Percentiles rank a stretch among this genome's conserved stretches.
These are phyloP conservation scores for Onygenales sp. DNA, from an alignment of 2,329 filamentous ascomycete species.

Conservation along the genomic window DNA sequence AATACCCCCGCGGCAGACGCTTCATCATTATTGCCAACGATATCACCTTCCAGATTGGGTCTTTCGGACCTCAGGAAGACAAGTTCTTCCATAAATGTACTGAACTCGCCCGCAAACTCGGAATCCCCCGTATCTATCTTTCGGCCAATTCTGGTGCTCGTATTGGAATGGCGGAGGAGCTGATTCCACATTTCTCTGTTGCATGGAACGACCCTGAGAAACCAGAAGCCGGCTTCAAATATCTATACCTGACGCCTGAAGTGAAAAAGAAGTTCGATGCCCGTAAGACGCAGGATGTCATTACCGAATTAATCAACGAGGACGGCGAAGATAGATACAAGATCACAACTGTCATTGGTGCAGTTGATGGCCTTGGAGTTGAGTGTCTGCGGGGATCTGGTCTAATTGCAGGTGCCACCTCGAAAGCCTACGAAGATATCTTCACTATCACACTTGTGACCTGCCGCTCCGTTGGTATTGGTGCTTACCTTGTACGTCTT, in stretches of 20 bases:
- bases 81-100: slow-evolving; percentile 99
- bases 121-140: slow-evolving; percentile 93
- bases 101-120: slow-evolving; percentile 83
- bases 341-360: slow-evolving; percentile 87
- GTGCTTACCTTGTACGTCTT: slow-evolving; percentile 95
- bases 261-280: slow-evolving; percentile 81
- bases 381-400: slow-evolving; percentile 95
- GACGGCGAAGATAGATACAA: slow-evolving; percentile 85
- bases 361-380: slow-evolving; percentile 92
- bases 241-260: slow-evolving; percentile 84
- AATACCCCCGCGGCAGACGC: slow-evolving; percentile 84
- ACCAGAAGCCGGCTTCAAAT: slow-evolving; percentile 88
- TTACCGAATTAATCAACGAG: slow-evolving; percentile 79
- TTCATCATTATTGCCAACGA: slow-evolving; percentile 98
- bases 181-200: slow-evolving; percentile 94
- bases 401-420: slow-evolving; percentile 95
- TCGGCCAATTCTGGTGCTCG: slow-evolving; percentile 98
- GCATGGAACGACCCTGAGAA: slow-evolving; percentile 82
- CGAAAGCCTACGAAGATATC: slow-evolving; percentile 94
- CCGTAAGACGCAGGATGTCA: slow-evolving; percentile 62
- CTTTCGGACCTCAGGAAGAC: slow-evolving; percentile 92
- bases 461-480: slow-evolving; percentile 97
- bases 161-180: slow-evolving; percentile 90
- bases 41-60: slow-evolving; percentile 98
- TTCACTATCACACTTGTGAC: slow-evolving; percentile 97